Evolutionary conservation across 768 basidiomycete species (phyloP).

Genomic region (Kwoniella newhampshirensis): DNA sequence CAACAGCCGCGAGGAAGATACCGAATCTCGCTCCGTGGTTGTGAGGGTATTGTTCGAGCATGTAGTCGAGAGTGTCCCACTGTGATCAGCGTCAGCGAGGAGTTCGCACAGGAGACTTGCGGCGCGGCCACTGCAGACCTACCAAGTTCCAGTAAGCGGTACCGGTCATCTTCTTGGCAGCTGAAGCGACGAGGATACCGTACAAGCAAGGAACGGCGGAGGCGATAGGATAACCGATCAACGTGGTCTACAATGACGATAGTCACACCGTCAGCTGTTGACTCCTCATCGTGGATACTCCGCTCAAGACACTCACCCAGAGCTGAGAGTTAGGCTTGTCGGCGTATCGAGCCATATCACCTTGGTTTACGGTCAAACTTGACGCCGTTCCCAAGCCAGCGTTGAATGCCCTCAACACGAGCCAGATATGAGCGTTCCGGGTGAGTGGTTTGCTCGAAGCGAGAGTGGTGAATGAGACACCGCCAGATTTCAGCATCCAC

Average conservation of each 20-base stretch:
- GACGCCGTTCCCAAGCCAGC: slow-evolving; percentile 66
- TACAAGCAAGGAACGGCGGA: slow-evolving; percentile 74
- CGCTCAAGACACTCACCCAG: slow-evolving; percentile 7
- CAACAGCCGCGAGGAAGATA: slow-evolving; percentile 26
- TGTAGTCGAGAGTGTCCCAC: slow-evolving; percentile 66
- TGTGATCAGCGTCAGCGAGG: too few relatives aligned
- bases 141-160: slow-evolving; percentile 71
- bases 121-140: too few relatives aligned
- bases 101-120: too few relatives aligned
- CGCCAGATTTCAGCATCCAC: slow-evolving; percentile 72
- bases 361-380: slow-evolving; percentile 58
- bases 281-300: too few relatives aligned
- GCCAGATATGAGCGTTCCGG: slow-evolving; percentile 58
- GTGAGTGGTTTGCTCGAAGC: slow-evolving; percentile 19
- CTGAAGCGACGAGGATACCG: slow-evolving; percentile 75
- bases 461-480: slow-evolving; percentile 45
- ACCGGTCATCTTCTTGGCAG: slow-evolving; percentile 70
- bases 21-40: slow-evolving; percentile 29
- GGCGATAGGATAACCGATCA: slow-evolving; percentile 67
- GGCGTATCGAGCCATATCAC: slow-evolving; percentile 30
- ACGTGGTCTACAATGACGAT: slow-evolving; percentile 41
- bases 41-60: slow-evolving; percentile 66
- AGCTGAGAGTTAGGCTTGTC: slow-evolving; percentile 14
- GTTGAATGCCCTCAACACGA: slow-evolving; percentile 66
- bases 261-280: slow-evolving; percentile 3